Base-by-base conservation (phyloP, 1,284 basidiomycete species). In the Malassezia globosa region DNA sequence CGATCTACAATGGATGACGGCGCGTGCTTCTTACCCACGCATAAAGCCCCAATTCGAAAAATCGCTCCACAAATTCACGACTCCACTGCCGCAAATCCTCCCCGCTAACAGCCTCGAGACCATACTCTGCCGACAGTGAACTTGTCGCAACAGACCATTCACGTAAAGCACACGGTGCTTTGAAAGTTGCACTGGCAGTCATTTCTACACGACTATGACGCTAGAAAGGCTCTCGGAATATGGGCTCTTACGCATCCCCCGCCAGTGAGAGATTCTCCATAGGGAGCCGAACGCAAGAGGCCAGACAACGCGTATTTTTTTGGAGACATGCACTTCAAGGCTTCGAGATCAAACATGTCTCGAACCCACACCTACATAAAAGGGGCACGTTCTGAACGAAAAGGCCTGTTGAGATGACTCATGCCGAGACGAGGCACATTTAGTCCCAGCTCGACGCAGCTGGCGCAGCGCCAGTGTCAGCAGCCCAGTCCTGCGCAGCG, bases 401-500 rank as follows among this genome's bases (percentile, higher is more conserved):
- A n/a, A n/a, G n/a, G n/a, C n/a, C n/a, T n/a, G n/a, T n/a, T n/a
- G n/a, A n/a, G n/a, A n/a, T 19, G 21, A 14, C 18, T 18, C 34
- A 27, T 34, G n/a, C n/a, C n/a, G n/a, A n/a, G n/a, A n/a, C n/a
- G 27, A 13, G 38, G 25, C 13, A 19, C 36, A n/a, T 29, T 60
- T 60, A 60, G 48, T 59, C 57, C 58, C 57, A 60, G 42, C 46
- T 48, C 36, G 55, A 52, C 33, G 39, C 46, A 22, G 58, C 54
- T 27, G 33, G 48, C 37, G 54, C 54, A 23, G 41, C 38, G 25
- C 64, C 55, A 18, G 64, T 57, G 48, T 71, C 72, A 48, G 69
- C 72, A 49, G 68, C 71, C 64, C 69, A 72, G 68, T 69, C 59
- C 63, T 70, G 63, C 47, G 59, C 60, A 48, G 58, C 50, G 82